Evolutionary conservation across 352 stramenopile species (phyloP).

Genomic region (Paralagenidium karlingii): DNA sequence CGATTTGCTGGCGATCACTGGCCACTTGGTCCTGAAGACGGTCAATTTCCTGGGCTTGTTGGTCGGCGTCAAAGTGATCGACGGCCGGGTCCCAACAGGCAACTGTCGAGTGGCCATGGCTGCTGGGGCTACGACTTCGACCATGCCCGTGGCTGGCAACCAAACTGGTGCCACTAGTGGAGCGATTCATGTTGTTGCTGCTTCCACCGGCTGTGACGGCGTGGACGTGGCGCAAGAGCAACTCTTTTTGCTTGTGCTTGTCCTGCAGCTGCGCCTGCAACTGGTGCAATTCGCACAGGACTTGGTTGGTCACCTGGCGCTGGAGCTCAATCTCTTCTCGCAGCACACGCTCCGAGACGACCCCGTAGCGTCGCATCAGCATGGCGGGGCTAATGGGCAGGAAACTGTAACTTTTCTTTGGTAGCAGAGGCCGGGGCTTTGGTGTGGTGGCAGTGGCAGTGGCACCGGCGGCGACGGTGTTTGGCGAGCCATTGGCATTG

Average conservation of each 20-base stretch:
- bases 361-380: neutral
- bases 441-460: neutral
- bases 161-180: slow-evolving; percentile 2
- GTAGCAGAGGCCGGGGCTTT: neutral
- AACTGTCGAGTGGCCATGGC: too few relatives aligned
- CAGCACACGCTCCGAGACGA: slow-evolving; percentile 23
- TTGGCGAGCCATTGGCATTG: slow-evolving; percentile 1
- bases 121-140: too few relatives aligned
- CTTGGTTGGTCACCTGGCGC: slow-evolving; percentile 22
- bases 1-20: slow-evolving; percentile 29
- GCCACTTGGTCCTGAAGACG: too few relatives aligned
- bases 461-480: neutral
- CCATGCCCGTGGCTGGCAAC: neutral
- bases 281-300: slow-evolving; percentile 28
- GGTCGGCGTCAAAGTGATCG: too few relatives aligned
- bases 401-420: neutral
- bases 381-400: slow-evolving; percentile 2
- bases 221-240: slow-evolving; percentile 20
- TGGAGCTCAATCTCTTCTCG: slow-evolving; percentile 46
- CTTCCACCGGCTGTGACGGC: slow-evolving; percentile 7
- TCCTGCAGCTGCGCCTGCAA: slow-evolving; percentile 15
- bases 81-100: too few relatives aligned
- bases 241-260: slow-evolving; percentile 21
- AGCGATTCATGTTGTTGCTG: neutral
- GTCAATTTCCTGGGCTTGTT: too few relatives aligned